Conservation (phyloP, 2,329 filamentous ascomycete species). For the Cladosporium phlei region DNA sequence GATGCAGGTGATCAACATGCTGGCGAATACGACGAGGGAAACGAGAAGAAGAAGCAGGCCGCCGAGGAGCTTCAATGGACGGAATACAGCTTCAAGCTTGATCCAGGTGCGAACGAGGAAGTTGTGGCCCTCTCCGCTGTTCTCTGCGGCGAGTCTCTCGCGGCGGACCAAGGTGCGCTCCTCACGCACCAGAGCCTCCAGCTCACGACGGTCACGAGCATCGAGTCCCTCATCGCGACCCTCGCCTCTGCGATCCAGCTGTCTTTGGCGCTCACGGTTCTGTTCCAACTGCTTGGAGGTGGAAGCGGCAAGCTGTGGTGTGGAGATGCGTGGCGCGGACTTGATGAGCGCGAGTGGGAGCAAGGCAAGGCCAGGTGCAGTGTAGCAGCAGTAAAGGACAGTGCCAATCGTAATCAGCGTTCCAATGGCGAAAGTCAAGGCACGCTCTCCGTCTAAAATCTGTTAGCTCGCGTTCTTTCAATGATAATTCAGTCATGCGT, state of each 20-base stretch:
- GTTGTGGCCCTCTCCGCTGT: slow-evolving; percentile 69
- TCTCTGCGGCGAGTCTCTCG: slow-evolving; percentile 79
- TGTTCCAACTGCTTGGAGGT: slow-evolving; percentile 76
- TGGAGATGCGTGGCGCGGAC: slow-evolving; percentile 79
- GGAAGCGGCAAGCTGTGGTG: slow-evolving; percentile 68
- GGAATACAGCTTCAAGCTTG: slow-evolving; percentile 74
- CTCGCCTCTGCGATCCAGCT: slow-evolving; percentile 79
- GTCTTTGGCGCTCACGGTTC: slow-evolving; percentile 86
- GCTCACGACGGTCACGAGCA: slow-evolving; percentile 79
- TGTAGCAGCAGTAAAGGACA: slow-evolving; percentile 82
- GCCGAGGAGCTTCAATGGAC: slow-evolving; percentile 81
- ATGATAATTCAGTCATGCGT: neutral
- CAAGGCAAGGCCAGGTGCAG: slow-evolving; percentile 79
- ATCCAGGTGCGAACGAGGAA: slow-evolving; percentile 71
- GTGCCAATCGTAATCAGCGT: slow-evolving; percentile 85
- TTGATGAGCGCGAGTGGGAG: slow-evolving; percentile 90
- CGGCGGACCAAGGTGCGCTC: slow-evolving; percentile 88
- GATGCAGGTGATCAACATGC: slow-evolving; percentile 91
- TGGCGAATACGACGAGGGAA: slow-evolving; percentile 73
- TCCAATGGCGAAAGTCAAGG: slow-evolving; percentile 82
- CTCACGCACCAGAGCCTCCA: slow-evolving; percentile 81
- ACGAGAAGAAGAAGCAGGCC: slow-evolving; percentile 73
- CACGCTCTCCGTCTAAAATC: slow-evolving; percentile 71
- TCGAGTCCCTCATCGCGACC: slow-evolving; percentile 71
- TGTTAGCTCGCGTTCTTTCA: slow-evolving; percentile 11